Percentiles rank a stretch among this genome's conserved stretches.
phyloP scores from a whole-genome alignment of 148 eudicot species.

The Limonium bicolor region DNA sequence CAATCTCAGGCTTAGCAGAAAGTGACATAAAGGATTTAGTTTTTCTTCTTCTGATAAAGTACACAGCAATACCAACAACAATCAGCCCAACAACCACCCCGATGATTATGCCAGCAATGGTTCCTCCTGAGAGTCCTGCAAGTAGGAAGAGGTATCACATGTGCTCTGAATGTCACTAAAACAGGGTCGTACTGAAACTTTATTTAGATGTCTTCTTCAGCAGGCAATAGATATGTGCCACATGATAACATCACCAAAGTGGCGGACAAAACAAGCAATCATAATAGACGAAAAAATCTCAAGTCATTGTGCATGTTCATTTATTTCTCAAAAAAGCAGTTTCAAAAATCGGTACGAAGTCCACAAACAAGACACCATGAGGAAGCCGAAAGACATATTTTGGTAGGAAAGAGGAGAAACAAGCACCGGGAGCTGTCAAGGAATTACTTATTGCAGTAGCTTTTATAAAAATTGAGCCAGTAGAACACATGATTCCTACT shows the following conservation, averaged over 20 bases:
- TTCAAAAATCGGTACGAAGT: no score
- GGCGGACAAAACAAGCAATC: no score
- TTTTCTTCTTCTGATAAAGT: conserved; percentile 28
- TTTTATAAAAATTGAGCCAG: no score
- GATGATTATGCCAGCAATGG: conserved; percentile 27
- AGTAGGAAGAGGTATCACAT: conserved; percentile 9
- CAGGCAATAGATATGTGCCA: neutral
- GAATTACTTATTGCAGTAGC: no score
- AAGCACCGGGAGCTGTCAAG: no score
- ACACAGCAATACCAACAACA: conserved; percentile 21
- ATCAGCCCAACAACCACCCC: conserved; percentile 23
- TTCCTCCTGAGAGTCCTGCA: conserved; percentile 36
- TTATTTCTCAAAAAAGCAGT: no score
- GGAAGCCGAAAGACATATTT: no score
- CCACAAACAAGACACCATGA: no score
- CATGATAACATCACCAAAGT: neutral
- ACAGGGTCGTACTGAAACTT: neutral
- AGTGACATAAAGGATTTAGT: conserved; percentile 11
- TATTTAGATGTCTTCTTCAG: neutral
- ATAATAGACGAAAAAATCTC: no score
- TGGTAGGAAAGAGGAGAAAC: no score
- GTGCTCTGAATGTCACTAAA: neutral
- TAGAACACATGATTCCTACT: no score
- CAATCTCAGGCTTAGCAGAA: conserved; percentile 13
- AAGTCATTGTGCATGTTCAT: no score